Evolutionary conservation across 1,284 basidiomycete genomes (phyloP), one percentile per base, ranked within the genome.

Genomic region (Ganoderma sp.): DNA sequence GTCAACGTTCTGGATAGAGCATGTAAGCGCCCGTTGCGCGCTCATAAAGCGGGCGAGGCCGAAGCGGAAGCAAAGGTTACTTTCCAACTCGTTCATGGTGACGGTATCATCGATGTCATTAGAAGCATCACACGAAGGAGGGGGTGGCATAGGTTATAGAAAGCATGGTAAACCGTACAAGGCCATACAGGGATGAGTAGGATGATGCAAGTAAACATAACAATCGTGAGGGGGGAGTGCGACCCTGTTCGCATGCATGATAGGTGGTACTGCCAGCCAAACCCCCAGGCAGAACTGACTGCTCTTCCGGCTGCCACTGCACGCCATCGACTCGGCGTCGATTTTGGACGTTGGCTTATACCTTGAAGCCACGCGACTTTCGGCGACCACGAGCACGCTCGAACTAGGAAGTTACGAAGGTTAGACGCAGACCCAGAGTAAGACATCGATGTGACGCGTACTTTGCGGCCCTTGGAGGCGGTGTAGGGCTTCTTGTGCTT

Each of bases 401-500:
- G 89, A 94, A 94, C 90, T 91, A 67, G 45, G 68, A 62, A 63
- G 63, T 62, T n/a, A 34, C 28, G 32, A 9, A 56, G 60, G 70
- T 32, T 73, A 73, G 25, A 45, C 58, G 19, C n/a, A 14, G n/a
- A 34, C 32, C 45, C 8, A 10, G 3, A 14, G 39, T 3, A 25
- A 28, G 7, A 2, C 14, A 2, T 42, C 66, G 63, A 52, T 58
- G 15, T 2, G 9, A 39, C 60, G 75, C 79, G 65, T 75, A 91
- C 90, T 81, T 99, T 99, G 89, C 97, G 94, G 75, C 97, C 97
- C 88, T 97, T 98, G 80, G 94, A 95, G 76, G 85, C 88, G 67
- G 96, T 93, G 86, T 96, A 92, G 62, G 96, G 96, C 85, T 95
- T 96, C 89, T 96, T 96, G 92, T 96, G 84, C 83, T 94, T 93